Evolutionary conservation across 495 filamentous ascomycete genomes (phyloP), one percentile per base, ranked within the genome.

Genomic region (Penicillium cataractarum): DNA sequence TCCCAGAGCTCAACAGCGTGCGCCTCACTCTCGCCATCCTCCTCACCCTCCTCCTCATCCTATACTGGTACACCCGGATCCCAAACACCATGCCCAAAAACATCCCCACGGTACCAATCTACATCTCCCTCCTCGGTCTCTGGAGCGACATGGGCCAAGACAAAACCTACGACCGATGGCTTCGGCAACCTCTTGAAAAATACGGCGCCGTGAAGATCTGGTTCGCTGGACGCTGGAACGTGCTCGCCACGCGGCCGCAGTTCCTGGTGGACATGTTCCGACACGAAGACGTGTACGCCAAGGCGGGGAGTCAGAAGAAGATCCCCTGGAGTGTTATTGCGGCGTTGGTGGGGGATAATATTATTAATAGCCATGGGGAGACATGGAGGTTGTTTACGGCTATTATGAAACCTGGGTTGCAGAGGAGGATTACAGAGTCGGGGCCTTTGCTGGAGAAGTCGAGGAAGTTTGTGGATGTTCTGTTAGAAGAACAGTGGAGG

Each of bases 201-300:
- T 68, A 83, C 53, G 82, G 82, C 10, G 80, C 79, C 0, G 80
- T 84, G 6, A 71, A 76, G 40, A 69, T 82, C 50, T 84, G 74
- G 68, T 72, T 77, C 56, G 78, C 67, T 4, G 78, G 75, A 9
- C 68, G 65, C 21, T 81, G 78, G 78, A 79, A 74, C 32, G 59
- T 81, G 7, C 74, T 80, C 1, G 67, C 77, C 1, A 70, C 64
- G 6, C 60, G 66, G 26, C 78, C 82, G 0, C 54, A 69, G 2
- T 79, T 74, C 52, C 59, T 84, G 12, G 68, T 70, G 6, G 72
- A 80, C 46, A 74, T 84, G 46, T 78, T 84, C 61, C 76, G 76
- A n/a, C 71, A 83, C 31, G 79, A 83, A 46, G 66, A 78, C 26
- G 32, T 79, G 0, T 82, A 75, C 48, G 66, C 68, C 1, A 83